Evolutionary conservation across 2,329 filamentous ascomycete species (phyloP).

Genomic region (Sclerotinia nivalis): DNA sequence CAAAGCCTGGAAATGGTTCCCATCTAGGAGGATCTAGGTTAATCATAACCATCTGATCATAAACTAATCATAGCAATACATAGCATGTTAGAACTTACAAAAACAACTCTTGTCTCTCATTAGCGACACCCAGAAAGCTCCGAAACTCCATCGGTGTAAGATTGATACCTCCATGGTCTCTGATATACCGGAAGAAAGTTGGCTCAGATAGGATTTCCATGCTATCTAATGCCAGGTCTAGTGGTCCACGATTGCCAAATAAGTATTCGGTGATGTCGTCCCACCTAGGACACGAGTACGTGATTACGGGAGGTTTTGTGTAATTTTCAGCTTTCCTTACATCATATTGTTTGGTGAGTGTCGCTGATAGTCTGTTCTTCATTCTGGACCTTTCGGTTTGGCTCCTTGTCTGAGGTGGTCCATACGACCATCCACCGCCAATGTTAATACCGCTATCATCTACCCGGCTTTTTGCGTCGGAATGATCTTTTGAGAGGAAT

Average conservation of each 20-base stretch:
- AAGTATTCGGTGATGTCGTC: not conserved
- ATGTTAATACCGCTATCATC: not conserved
- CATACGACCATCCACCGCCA: not conserved
- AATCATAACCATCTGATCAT: not conserved
- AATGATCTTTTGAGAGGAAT: not conserved
- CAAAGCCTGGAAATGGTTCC: slow-evolving; percentile 8
- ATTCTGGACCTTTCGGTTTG: not conserved
- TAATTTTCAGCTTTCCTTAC: not conserved
- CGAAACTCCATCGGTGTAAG: slow-evolving; percentile 3
- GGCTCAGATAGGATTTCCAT: slow-evolving; percentile 2
- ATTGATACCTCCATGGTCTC: not conserved
- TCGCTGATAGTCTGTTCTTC: not conserved
- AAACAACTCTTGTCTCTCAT: slow-evolving; percentile 5
- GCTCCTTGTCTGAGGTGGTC: not conserved
- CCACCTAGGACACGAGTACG: not conserved
- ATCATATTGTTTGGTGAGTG: not conserved
- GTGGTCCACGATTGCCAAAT: not conserved
- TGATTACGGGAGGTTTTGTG: not conserved
- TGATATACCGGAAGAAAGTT: slow-evolving; percentile 1
- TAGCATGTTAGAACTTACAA: not conserved
- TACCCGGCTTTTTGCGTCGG: not conserved
- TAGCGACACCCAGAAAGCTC: not conserved
- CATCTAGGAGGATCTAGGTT: not conserved
- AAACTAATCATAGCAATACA: too few relatives aligned
- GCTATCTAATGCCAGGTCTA: slow-evolving; percentile 4